phyloP scores from a whole-genome alignment of 176 grass and related monocot genomes.

The Metroxylon sagu region DNA sequence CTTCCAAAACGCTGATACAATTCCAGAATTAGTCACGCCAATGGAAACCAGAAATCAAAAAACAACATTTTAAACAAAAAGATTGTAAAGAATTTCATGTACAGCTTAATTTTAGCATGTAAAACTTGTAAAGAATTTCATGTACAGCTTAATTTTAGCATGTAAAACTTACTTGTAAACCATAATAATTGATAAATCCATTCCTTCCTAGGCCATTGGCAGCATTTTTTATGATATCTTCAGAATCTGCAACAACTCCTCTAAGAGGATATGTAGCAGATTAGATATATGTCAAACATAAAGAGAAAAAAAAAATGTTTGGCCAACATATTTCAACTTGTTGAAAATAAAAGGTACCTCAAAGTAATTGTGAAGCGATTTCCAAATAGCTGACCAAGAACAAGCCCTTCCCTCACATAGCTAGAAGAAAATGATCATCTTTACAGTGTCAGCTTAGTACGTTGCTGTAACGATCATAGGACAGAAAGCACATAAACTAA shows the following conservation, averaged over 20 bases:
- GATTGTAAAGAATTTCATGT: not conserved
- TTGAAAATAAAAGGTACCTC: constrained; percentile 39
- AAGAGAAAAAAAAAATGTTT: not conserved
- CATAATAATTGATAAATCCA: constrained; percentile 97
- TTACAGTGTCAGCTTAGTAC: constrained; percentile 7
- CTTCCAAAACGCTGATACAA: constrained; percentile 82
- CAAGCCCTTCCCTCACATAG: constrained; percentile 89
- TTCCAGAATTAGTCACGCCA: not conserved
- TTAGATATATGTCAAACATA: too few relatives aligned
- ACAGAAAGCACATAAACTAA: constrained; percentile 8
- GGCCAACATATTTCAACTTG: not conserved
- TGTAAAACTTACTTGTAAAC: constrained; percentile 58
- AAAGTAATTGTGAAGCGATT: constrained; percentile 89
- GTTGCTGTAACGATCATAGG: not conserved
- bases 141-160: too few relatives aligned
- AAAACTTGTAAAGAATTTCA: not conserved
- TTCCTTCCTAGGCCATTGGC: constrained; percentile 57
- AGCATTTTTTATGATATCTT: constrained; percentile 66
- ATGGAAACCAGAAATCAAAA: not conserved
- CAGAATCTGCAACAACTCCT: constrained; percentile 65
- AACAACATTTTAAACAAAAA: not conserved
- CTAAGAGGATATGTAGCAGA: constrained; percentile 27
- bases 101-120: too few relatives aligned
- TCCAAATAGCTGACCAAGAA: constrained; percentile 82
- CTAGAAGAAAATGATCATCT: constrained; percentile 43